These are phyloP conservation scores for Pichia sp. DNA, from an alignment of 1,139 yeast genomes.

Conservation along the genomic window DNA sequence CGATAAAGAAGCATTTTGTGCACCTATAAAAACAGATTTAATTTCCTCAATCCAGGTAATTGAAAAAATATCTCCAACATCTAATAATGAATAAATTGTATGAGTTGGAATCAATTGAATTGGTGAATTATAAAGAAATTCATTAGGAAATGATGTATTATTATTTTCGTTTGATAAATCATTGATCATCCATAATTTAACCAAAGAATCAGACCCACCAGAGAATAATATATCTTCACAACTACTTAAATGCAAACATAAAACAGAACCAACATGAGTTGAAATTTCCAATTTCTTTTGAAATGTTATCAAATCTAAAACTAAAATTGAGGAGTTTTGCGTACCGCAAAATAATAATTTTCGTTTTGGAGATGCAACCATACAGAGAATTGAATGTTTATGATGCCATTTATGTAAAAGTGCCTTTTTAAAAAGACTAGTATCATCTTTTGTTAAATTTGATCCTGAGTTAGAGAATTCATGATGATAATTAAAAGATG, in stretches of 20 bases:
- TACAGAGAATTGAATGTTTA: slow-evolving; percentile 68
- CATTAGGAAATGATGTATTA: slow-evolving; percentile 8
- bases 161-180: slow-evolving; percentile 9
- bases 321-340: slow-evolving; percentile 75
- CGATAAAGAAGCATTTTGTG: slow-evolving; percentile 84
- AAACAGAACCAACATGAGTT: slow-evolving; percentile 63
- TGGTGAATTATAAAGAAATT: slow-evolving; percentile 4
- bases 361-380: slow-evolving; percentile 56
- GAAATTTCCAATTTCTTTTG: slow-evolving; percentile 41
- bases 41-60: slow-evolving; percentile 59
- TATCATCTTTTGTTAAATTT: slow-evolving; percentile 12
- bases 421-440: slow-evolving; percentile 11
- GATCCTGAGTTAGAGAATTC: slow-evolving; percentile 7
- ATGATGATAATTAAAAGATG: slow-evolving; percentile 14
- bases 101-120: slow-evolving; percentile 30
- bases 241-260: slow-evolving; percentile 54
- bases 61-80: slow-evolving; percentile 91
- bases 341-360: slow-evolving; percentile 83
- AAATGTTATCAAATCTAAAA: slow-evolving; percentile 63
- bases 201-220: slow-evolving; percentile 86
- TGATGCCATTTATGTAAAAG: slow-evolving; percentile 71
- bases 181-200: slow-evolving; percentile 72
- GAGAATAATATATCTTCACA: slow-evolving; percentile 65
- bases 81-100: slow-evolving; percentile 76
- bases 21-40: slow-evolving; percentile 72